These are phyloP conservation scores for Phytopythium boreale DNA, from an alignment of 352 stramenopile genomes.

Conservation along the genomic window DNA sequence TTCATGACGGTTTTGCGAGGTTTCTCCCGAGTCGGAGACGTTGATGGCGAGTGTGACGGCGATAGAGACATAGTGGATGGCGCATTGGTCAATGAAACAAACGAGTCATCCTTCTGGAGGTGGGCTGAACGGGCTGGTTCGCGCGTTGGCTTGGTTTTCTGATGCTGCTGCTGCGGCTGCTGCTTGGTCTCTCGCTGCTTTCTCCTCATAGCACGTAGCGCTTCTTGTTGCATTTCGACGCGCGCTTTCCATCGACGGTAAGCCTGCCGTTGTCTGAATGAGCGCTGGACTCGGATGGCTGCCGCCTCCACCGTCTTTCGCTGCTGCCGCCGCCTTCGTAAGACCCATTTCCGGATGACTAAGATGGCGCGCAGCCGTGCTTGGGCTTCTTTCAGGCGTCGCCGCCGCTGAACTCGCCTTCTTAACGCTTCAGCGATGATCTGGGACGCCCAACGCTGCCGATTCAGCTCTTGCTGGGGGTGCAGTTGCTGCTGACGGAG, in stretches of 20 bases:
- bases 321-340: conserved; percentile 5
- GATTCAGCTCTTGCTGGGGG: neutral
- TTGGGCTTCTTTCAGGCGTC: neutral
- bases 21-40: conserved; percentile 9
- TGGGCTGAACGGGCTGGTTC: conserved; percentile 3
- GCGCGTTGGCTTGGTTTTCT: neutral
- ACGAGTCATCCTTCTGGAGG: conserved; percentile 2
- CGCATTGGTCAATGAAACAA: neutral
- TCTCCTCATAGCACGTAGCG: neutral
- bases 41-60: neutral
- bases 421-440: conserved; percentile 1
- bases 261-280: neutral
- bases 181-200: conserved; percentile 9
- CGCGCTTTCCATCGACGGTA: conserved; percentile 5
- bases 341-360: conserved; percentile 8
- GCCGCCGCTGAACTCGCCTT: neutral
- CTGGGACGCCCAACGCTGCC: neutral
- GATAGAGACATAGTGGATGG: neutral
- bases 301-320: neutral
- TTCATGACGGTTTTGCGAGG: conserved; percentile 44
- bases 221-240: conserved; percentile 8
- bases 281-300: neutral
- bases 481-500: neutral
- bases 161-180: neutral
- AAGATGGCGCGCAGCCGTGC: neutral